Conservation (phyloP, 495 filamentous ascomycete species). For the Trichoderma reesei region DNA sequence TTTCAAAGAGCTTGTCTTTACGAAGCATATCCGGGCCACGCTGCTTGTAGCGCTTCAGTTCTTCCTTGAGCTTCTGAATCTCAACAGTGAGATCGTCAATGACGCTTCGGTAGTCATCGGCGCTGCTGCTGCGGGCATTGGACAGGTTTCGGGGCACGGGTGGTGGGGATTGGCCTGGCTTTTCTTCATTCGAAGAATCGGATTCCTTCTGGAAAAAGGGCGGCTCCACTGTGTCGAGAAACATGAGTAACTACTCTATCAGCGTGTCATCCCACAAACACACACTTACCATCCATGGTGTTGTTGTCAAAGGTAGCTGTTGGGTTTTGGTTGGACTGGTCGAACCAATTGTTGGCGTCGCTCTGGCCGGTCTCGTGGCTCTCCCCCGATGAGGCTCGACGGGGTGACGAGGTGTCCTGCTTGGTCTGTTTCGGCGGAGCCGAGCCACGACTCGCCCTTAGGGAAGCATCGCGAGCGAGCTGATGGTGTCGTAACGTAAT, state of each 20-base stretch:
- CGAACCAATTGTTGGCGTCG: slow-evolving; percentile 38
- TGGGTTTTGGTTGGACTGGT: slow-evolving; percentile 34
- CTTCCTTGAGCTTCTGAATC: slow-evolving; percentile 60
- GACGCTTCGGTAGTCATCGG: slow-evolving; percentile 52
- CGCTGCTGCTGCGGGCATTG: slow-evolving; percentile 39
- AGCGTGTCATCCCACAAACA: background rate
- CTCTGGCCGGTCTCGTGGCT: slow-evolving; percentile 31
- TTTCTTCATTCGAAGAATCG: slow-evolving; percentile 32
- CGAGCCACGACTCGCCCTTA: slow-evolving; percentile 4
- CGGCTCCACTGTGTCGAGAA: slow-evolving; percentile 32
- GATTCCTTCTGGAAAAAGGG: slow-evolving; percentile 43
- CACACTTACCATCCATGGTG: slow-evolving; percentile 27
- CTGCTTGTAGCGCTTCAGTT: slow-evolving; percentile 56
- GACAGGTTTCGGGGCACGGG: slow-evolving; percentile 14
- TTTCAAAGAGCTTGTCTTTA: slow-evolving; percentile 65
- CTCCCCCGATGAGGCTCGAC: slow-evolving; percentile 32
- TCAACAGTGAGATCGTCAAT: slow-evolving; percentile 66
- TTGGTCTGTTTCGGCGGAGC: background rate
- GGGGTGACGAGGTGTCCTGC: slow-evolving; percentile 13
- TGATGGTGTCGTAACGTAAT: slow-evolving; percentile 32
- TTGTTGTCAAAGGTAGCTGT: slow-evolving; percentile 21
- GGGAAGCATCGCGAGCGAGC: slow-evolving; percentile 26
- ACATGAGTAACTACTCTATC: background rate
- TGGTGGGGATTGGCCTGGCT: slow-evolving; percentile 10
- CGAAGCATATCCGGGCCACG: slow-evolving; percentile 47